Percentiles rank a stretch among this genome's conserved stretches.
phyloP scores from a whole-genome alignment of 768 basidiomycete genomes.

The Rhodosporidiobolus sp. region DNA sequence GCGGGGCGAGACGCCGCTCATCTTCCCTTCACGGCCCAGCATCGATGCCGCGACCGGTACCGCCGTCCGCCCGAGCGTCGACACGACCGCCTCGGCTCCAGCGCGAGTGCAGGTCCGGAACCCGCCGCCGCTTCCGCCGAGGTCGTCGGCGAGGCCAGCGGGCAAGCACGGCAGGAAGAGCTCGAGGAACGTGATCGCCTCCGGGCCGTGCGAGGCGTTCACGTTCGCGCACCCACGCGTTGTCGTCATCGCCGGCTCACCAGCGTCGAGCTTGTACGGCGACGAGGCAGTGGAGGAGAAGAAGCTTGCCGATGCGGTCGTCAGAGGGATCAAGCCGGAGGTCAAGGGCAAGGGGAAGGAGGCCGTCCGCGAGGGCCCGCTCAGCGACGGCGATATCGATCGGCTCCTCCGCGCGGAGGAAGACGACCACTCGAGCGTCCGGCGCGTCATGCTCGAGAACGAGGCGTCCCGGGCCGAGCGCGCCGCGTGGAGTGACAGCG shows the following conservation, averaged over 20 bases:
- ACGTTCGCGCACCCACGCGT: neutral
- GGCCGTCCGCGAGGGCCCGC: neutral
- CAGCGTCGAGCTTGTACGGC: neutral
- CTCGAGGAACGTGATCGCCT: neutral
- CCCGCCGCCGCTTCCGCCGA: neutral
- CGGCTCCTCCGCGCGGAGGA: neutral
- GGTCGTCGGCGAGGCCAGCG: neutral
- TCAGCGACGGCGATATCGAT: conserved; percentile 5
- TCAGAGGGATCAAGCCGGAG: neutral
- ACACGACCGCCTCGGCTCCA: too few relatives aligned
- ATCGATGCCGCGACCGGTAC: too few relatives aligned
- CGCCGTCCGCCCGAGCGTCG: neutral
- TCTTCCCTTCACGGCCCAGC: conserved; percentile 19
- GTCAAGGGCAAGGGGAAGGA: neutral
- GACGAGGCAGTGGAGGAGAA: neutral
- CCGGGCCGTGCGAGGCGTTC: neutral
- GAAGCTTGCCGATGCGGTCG: neutral
- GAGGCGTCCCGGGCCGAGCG: conserved; percentile 18
- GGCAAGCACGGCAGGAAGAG: neutral
- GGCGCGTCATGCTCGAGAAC: conserved; percentile 30
- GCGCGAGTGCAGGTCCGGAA: neutral
- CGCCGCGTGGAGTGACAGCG: conserved; percentile 24
- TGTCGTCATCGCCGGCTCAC: neutral
- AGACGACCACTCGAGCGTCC: conserved; percentile 11
- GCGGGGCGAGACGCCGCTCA: neutral